These are phyloP conservation scores for Alnus rubra DNA, from an alignment of 306 rosid species.

Conservation along the genomic window DNA sequence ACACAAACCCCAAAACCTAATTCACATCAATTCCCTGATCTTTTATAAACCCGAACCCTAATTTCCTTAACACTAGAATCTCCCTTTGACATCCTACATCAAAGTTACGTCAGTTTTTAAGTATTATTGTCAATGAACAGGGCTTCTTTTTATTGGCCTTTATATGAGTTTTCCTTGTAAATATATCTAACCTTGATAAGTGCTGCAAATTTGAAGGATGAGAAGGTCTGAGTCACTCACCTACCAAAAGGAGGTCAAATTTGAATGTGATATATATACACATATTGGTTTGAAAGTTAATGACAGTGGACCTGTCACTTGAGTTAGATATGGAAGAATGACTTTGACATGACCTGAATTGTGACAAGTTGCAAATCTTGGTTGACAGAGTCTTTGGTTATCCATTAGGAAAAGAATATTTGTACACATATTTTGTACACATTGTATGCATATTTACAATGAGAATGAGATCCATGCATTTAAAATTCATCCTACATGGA, in stretches of 20 bases:
- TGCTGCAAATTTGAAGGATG: neutral
- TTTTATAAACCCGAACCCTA: too few species aligned
- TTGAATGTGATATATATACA: neutral
- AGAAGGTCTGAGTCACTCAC: neutral
- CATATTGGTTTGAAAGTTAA: neutral
- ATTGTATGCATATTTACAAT: too few species aligned
- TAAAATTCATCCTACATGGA: too few species aligned
- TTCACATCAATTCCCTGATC: too few species aligned
- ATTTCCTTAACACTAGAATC: neutral
- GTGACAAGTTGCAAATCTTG: neutral
- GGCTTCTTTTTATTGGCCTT: neutral
- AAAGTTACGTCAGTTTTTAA: neutral
- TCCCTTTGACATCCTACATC: neutral
- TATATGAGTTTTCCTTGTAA: too few species aligned
- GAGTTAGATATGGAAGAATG: constrained; percentile 21
- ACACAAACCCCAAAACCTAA: too few species aligned
- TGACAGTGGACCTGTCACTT: neutral
- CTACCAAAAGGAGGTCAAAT: neutral
- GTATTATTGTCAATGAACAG: neutral
- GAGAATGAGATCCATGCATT: too few species aligned
- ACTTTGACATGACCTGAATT: neutral
- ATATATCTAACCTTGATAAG: too few species aligned
- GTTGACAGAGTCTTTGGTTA: too few species aligned
- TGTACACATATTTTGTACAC: too few species aligned
- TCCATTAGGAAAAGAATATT: too few species aligned